phyloP scores from a whole-genome alignment of 2,329 filamentous ascomycete genomes.

The Spiromastix sp. region DNA sequence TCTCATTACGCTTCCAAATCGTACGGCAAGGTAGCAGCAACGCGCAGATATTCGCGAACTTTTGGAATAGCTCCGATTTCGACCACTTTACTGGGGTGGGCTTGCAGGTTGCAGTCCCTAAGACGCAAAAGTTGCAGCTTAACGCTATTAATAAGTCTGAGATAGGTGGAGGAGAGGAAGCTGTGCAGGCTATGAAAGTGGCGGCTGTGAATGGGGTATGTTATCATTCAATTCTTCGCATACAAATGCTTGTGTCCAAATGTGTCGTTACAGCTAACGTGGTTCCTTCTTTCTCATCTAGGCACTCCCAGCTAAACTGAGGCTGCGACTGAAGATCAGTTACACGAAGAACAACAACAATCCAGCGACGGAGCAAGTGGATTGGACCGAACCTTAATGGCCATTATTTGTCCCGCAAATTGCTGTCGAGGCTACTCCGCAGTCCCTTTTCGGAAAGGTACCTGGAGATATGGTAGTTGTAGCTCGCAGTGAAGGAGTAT shows the following conservation, averaged over 20 bases:
- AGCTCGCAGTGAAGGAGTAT: too few species aligned
- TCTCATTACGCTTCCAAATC: conserved; percentile 70
- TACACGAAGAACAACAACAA: conserved; percentile 62
- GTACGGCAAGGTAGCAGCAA: conserved; percentile 61
- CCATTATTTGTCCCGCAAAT: too few species aligned
- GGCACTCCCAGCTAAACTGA: conserved; percentile 59
- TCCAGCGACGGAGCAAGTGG: conserved; percentile 80
- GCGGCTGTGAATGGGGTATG: conserved; percentile 79
- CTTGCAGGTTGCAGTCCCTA: conserved; percentile 89
- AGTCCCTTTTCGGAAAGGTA: too few species aligned
- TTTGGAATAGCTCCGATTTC: conserved; percentile 64
- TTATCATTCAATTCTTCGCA: conserved; percentile 22
- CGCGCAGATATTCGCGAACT: conserved; percentile 73
- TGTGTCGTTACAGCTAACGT: background rate
- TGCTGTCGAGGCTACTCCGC: too few species aligned
- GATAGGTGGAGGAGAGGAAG: conserved; percentile 66
- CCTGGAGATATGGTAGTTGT: too few species aligned
- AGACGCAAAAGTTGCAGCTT: conserved; percentile 87
- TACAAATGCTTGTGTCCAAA: too few species aligned
- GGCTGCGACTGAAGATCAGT: conserved; percentile 74
- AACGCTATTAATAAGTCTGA: conserved; percentile 79
- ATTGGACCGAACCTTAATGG: conserved; percentile 77
- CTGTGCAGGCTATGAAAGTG: conserved; percentile 84
- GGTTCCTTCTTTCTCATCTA: conserved; percentile 31
- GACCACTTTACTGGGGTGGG: conserved; percentile 62